Evolutionary conservation across 805 yeast species (phyloP).

Genomic region (Phaffomyces thermotolerans): DNA sequence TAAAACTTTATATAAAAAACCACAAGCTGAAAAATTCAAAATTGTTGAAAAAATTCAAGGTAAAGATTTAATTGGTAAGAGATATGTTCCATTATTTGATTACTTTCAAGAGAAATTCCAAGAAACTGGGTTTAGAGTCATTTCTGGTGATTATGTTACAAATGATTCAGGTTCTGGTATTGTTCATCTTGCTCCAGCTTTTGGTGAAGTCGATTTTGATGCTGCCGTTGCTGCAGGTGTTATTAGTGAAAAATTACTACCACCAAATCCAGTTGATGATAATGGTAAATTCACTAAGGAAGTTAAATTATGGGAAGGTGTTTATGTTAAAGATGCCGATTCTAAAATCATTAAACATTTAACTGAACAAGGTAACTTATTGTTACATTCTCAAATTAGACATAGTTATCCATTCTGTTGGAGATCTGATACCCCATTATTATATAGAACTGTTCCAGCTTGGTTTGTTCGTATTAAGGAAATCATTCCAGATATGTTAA

Average conservation of each 20-base stretch:
- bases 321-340: constrained; percentile 94
- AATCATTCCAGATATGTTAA: constrained; percentile 82
- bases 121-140: constrained; percentile 76
- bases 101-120: constrained; percentile 71
- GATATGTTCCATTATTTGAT: constrained; percentile 77
- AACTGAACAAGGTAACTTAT: constrained; percentile 67
- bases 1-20: constrained; percentile 87
- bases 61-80: constrained; percentile 66
- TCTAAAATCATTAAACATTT: constrained; percentile 78
- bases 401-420: constrained; percentile 99
- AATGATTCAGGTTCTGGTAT: constrained; percentile 98
- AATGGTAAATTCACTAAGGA: constrained; percentile 74
- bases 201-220: constrained; percentile 96
- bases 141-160: constrained; percentile 78
- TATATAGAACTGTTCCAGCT: constrained; percentile 95
- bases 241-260: constrained; percentile 55
- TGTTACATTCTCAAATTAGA: constrained; percentile 74
- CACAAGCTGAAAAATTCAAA: constrained; percentile 80
- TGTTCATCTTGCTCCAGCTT: constrained; percentile 97
- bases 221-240: constrained; percentile 74
- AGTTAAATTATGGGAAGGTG: constrained; percentile 70
- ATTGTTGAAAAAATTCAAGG: constrained; percentile 78
- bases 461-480: constrained; percentile 94
- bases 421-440: constrained; percentile 98
- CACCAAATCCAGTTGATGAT: constrained; percentile 96